Evolutionary conservation across 148 eudicot species (phyloP), one percentile per base, ranked within the genome.

Genomic region (Vaccinium corymbosum): DNA sequence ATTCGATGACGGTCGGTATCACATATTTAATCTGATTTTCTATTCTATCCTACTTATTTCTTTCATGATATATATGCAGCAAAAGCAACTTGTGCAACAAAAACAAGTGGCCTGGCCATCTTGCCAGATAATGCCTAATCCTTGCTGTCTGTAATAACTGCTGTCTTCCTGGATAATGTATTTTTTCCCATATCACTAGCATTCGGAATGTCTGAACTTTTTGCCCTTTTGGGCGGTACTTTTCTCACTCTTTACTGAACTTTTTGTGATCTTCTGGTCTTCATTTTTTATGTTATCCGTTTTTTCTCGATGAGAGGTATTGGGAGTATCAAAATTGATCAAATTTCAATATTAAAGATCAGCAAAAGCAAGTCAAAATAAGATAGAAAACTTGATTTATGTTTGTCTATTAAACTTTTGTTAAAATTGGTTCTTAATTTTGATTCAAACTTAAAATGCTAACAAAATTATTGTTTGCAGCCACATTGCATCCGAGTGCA

Each of bases 401-500:
- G 17, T 57, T 19, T 17, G 62, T 57, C 8, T 57, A 16, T 57
- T 57, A 5, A 57, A 4, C 62, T 57, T 19, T 57, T 1, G 17
- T 57, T 17, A 17, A 17, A 57, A 57, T 17, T 57, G n/a, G 62
- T 16, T 57, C 62, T 16, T 57, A 57, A 57, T 5, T 57, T 57
- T 17, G 62, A 57, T 20, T 16, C 7, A 57, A 56, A 56, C 59
- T 57, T 20, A 7, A 57, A 57, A 57, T 57, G 62, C 8, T 57
- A 1, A 56, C 59, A 56, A 16, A 17, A 56, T 56, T 56, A 3
- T 56, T 56, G 59, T 56, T 17, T 57, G 62, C 97, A 96, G 98
- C 93, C 98, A 96, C 84, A 93, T 96, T 84, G 97, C 98, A 74
- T 90, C 94, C 46, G 98, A 96, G 76, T 96, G 98, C 89, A 83